Percentiles rank a stretch among this genome's conserved stretches.
These are phyloP conservation scores for Sanghuangporus weigelae DNA, from an alignment of 1,284 basidiomycete genomes.

Conservation along the genomic window DNA sequence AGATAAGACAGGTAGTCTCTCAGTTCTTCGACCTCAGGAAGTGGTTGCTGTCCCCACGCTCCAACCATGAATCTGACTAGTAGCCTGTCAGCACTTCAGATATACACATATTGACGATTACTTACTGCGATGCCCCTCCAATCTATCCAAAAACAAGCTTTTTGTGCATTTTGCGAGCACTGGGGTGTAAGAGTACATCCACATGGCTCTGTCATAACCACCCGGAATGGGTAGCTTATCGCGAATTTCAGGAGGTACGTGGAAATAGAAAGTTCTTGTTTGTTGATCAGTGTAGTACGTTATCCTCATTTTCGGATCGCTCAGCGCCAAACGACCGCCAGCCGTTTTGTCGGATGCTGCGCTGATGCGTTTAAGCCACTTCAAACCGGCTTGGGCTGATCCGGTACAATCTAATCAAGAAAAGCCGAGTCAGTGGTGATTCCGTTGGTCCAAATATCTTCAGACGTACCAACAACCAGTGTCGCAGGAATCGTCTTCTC, in stretches of 20 bases:
- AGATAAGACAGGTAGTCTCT: conserved; percentile 11
- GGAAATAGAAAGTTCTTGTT: conserved; percentile 10
- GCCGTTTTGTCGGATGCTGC: not conserved
- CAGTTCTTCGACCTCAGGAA: conserved; percentile 11
- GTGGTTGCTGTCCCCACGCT: conserved; percentile 3
- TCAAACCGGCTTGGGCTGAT: conserved; percentile 16
- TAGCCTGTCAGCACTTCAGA: not conserved
- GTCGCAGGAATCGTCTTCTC: conserved; percentile 9
- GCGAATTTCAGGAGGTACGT: conserved; percentile 9
- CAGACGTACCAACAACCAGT: conserved; percentile 11
- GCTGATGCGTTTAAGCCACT: conserved; percentile 14
- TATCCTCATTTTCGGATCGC: not conserved
- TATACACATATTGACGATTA: not conserved
- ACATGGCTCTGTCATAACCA: conserved; percentile 13
- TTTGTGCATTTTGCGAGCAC: conserved; percentile 1
- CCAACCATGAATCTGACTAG: conserved; percentile 14
- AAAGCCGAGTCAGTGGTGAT: not conserved
- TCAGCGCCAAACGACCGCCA: not conserved
- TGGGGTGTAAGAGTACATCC: conserved; percentile 5
- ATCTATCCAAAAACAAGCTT: conserved; percentile 6
- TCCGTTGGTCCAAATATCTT: not conserved
- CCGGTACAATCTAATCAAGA: conserved; percentile 17
- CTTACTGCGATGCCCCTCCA: conserved; percentile 17
- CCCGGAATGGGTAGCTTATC: conserved; percentile 13
- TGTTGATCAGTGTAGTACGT: conserved; percentile 8